Evolutionary conservation across 2,329 filamentous ascomycete genomes (phyloP).

Genomic region (Colletotrichum eremochloae): DNA sequence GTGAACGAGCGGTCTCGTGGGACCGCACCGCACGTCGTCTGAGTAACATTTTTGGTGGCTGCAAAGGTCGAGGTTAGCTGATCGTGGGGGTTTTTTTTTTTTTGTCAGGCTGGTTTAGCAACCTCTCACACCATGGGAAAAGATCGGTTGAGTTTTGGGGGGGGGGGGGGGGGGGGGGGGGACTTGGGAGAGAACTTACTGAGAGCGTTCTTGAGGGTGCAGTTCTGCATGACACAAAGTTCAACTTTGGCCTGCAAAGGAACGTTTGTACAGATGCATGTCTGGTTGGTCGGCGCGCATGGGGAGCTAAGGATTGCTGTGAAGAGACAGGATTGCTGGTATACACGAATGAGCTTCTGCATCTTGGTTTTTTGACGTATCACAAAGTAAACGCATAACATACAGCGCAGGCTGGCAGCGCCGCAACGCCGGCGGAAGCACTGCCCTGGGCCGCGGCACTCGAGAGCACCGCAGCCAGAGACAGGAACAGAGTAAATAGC

Average conservation of each 20-base stretch:
- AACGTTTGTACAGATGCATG: conserved; percentile 51
- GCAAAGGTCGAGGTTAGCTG: conserved; percentile 13
- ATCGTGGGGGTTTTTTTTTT: too few species aligned
- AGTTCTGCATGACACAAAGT: conserved; percentile 47
- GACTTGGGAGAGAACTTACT: conserved; percentile 45
- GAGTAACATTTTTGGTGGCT: conserved; percentile 43
- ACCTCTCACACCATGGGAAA: neutral
- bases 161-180: neutral
- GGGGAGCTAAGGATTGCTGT: conserved; percentile 45
- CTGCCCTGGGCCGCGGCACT: conserved; percentile 31
- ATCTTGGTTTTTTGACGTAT: neutral
- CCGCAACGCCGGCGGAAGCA: conserved; percentile 38
- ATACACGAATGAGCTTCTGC: neutral
- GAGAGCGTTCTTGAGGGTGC: conserved; percentile 50
- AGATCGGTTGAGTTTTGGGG: neutral
- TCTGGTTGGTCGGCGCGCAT: conserved; percentile 47
- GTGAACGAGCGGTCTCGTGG: conserved; percentile 50
- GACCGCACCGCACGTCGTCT: conserved; percentile 47
- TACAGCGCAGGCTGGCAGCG: conserved; percentile 52
- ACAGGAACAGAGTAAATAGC: conserved; percentile 30
- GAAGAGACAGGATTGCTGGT: conserved; percentile 48
- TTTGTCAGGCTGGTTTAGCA: neutral
- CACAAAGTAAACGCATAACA: conserved; percentile 24
- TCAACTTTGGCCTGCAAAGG: conserved; percentile 46
- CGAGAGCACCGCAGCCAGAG: conserved; percentile 29